Base-by-base conservation (phyloP, 176 grass and related monocot genomes). In the Ananas comosus region DNA sequence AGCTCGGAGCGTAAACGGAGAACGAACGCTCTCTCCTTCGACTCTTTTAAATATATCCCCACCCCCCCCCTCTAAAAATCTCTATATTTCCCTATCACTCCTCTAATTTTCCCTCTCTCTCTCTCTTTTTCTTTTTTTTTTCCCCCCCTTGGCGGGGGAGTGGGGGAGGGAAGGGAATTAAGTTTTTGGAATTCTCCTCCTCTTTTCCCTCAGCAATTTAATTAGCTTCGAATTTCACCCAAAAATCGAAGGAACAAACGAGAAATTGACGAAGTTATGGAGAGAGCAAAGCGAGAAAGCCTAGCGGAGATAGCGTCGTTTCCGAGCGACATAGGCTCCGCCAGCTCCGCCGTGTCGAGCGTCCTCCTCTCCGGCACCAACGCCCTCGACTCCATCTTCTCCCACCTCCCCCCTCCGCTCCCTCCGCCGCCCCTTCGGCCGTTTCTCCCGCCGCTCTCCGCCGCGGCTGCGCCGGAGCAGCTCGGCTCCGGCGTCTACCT, bases 401-500 rank as follows among this genome's bases (percentile, higher is more conserved):
- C 85, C 18, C 87, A 99, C 29, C 84, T 88, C 12, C 84, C 84
- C 9, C 87, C 84, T 24, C 78, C 73, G 0, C 84, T 88, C 12
- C 84, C 84, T 8, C 87, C 84, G 48, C 78, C 73, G 0, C 61
- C 83, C 0, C 61, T 80, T 75, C 79, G 13, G 85, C 83, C n/a
- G n/a, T n/a, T n/a, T n/a, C n/a, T n/a, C n/a, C n/a, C n/a, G n/a
- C n/a, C 51, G 73, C 82, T 42, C 25, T 0, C 25, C 33, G 33
- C 33, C 0, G 33, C 33, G 4, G 33, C 6, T 5, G 33, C 33
- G 4, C 33, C 33, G 5, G 33, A 42, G 57, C 74, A 81, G 50
- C 90, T 99, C 53, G 94, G 90, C 64, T 99, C 94, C 77, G 80
- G 80, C 49, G 90, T 93, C 52, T 99, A 99, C 81, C 86, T 86